Conservation (phyloP, 164 flowering plant genomes). For the Kalanchoe fedtschenkoi region DNA sequence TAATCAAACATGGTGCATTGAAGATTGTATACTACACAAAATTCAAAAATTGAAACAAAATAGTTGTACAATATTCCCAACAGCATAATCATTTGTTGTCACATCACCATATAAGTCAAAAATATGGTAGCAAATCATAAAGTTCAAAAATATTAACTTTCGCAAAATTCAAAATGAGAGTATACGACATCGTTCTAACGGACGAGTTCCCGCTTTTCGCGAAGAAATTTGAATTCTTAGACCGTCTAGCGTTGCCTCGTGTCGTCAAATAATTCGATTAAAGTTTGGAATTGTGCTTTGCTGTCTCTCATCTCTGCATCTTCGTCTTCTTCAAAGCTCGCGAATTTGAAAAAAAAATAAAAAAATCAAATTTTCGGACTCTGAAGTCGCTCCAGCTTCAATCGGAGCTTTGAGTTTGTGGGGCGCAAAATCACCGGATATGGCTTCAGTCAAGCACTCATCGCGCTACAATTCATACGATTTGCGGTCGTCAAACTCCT, state of each 20-base stretch:
- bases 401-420: background rate
- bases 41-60: no score
- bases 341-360: no score
- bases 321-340: background rate
- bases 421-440: conserved; percentile 7
- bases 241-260: conserved; percentile 13
- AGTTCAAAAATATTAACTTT: no score
- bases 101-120: no score
- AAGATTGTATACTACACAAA: no score
- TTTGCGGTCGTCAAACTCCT: conserved; percentile 44
- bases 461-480: conserved; percentile 59
- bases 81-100: no score
- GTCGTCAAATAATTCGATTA: background rate
- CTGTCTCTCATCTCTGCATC: background rate
- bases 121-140: no score
- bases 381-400: conserved; percentile 8
- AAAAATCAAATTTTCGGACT: conserved; percentile 6
- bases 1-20: no score
- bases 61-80: no score
- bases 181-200: no score
- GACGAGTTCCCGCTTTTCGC: conserved; percentile 13
- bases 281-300: background rate
- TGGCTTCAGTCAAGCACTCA: conserved; percentile 39
- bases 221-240: conserved; percentile 29
- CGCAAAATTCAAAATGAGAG: no score